These are phyloP conservation scores for Phytophthora uliginosa DNA, from an alignment of 352 stramenopile genomes.

Conservation along the genomic window DNA sequence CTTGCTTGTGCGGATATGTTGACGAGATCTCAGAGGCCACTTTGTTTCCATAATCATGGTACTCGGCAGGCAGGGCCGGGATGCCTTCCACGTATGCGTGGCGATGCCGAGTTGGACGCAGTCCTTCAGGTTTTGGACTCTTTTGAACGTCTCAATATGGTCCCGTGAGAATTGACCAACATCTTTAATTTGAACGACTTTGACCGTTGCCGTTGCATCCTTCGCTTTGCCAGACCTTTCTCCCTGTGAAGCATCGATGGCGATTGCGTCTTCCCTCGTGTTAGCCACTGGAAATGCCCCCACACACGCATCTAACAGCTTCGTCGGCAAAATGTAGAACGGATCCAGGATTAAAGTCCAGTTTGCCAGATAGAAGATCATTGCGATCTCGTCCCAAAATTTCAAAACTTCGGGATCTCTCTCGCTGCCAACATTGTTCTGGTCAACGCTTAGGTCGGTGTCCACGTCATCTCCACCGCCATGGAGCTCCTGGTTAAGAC, in stretches of 20 bases:
- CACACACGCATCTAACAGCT: conserved; percentile 22
- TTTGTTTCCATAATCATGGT: not conserved
- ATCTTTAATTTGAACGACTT: not conserved
- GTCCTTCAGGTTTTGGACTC: not conserved
- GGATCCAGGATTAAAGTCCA: conserved; percentile 21
- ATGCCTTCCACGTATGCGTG: conserved; percentile 5
- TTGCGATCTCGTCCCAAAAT: conserved; percentile 5
- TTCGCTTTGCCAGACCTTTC: not conserved
- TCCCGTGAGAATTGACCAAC: conserved; percentile 6
- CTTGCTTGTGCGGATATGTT: conserved; percentile 7
- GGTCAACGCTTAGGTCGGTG: too few relatives aligned
- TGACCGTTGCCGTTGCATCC: not conserved
- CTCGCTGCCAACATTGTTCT: too few relatives aligned
- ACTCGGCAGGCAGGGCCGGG: not conserved
- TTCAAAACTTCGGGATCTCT: too few relatives aligned
- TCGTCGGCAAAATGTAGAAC: conserved; percentile 2
- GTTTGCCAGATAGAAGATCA: conserved; percentile 6
- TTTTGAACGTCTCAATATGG: conserved; percentile 18
- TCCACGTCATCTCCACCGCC: too few relatives aligned
- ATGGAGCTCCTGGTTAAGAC: too few relatives aligned
- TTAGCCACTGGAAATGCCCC: conserved; percentile 2
- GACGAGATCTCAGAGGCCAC: not conserved
- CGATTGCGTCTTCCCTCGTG: not conserved
- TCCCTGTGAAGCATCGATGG: not conserved
- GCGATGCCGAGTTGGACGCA: not conserved